A percentile compares a stretch with the other conserved stretches of the same genome.
Conservation (phyloP, 805 yeast genomes). For the Candida cerambycidarum region DNA sequence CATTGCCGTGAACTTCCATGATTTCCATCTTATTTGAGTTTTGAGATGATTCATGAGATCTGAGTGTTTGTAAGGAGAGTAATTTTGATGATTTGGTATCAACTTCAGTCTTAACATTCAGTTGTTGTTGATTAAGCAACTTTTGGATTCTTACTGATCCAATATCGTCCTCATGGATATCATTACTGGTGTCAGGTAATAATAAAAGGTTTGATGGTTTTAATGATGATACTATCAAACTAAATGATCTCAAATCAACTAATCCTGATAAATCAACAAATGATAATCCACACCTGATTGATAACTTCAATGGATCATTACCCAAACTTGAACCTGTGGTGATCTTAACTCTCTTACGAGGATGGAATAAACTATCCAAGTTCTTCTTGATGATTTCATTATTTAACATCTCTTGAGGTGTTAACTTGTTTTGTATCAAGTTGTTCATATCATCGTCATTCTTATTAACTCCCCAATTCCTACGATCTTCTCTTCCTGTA, state of each 20-base stretch:
- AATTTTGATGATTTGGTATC: constrained; percentile 24
- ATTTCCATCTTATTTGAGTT: constrained; percentile 28
- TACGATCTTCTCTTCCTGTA: constrained; percentile 32
- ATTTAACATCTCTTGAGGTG: constrained; percentile 45
- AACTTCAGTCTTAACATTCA: constrained; percentile 23
- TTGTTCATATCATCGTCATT: constrained; percentile 21
- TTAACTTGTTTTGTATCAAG: constrained; percentile 28
- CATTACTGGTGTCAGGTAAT: constrained; percentile 43
- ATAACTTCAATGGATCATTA: constrained; percentile 17
- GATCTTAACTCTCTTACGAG: constrained; percentile 43
- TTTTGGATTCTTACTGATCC: constrained; percentile 28
- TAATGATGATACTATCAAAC: constrained; percentile 72
- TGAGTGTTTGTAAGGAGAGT: constrained; percentile 30
- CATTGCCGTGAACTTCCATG: constrained; percentile 35
- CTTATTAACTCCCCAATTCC: constrained; percentile 24
- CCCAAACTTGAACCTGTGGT: constrained; percentile 20
- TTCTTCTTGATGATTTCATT: constrained; percentile 39
- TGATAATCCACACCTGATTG: constrained; percentile 68
- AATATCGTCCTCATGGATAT: constrained; percentile 20
- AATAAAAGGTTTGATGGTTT: constrained; percentile 74
- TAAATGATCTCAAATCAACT: constrained; percentile 79
- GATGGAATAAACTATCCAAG: constrained; percentile 51
- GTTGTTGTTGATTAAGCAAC: constrained; percentile 32
- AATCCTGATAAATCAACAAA: constrained; percentile 81
- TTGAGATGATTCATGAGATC: constrained; percentile 23